These are phyloP conservation scores for Rhododendron simsii DNA, from an alignment of 148 eudicot species.

Conservation along the genomic window DNA sequence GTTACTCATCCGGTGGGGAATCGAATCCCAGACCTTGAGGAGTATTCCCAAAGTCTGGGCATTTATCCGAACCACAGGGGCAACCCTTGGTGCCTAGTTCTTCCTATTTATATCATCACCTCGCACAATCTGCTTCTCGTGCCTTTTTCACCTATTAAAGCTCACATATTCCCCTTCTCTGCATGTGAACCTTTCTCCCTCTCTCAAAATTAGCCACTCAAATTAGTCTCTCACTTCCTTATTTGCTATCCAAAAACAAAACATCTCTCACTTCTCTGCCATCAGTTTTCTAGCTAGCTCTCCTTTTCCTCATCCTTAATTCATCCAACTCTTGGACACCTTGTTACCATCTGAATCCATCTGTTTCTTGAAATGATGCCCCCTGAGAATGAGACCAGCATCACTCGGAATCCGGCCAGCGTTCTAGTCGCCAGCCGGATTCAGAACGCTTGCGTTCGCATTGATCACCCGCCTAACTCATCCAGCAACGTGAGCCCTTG, in stretches of 20 bases:
- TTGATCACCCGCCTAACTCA: constrained; percentile 32
- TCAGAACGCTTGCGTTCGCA: constrained; percentile 20
- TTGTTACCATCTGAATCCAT: neutral
- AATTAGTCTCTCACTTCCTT: neutral
- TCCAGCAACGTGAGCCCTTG: constrained; percentile 31
- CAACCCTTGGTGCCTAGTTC: neutral
- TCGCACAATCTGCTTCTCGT: constrained; percentile 30
- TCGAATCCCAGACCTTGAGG: no score
- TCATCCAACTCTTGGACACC: neutral
- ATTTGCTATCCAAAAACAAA: neutral
- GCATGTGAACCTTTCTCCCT: constrained; percentile 38
- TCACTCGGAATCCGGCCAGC: constrained; percentile 9
- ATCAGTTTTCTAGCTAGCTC: neutral
- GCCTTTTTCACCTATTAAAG: constrained; percentile 25
- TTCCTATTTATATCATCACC: neutral
- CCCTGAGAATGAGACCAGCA: constrained; percentile 40
- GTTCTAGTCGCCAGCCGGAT: constrained; percentile 24
- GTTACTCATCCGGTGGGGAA: no score
- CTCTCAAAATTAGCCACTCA: neutral
- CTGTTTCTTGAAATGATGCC: constrained; percentile 43
- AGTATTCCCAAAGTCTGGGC: no score
- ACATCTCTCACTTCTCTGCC: neutral
- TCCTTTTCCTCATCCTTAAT: neutral
- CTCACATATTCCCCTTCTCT: constrained; percentile 5
- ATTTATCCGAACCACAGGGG: no score